Evolutionary conservation across 768 basidiomycete species (phyloP).

Genomic region (Leccinum imitatum): DNA sequence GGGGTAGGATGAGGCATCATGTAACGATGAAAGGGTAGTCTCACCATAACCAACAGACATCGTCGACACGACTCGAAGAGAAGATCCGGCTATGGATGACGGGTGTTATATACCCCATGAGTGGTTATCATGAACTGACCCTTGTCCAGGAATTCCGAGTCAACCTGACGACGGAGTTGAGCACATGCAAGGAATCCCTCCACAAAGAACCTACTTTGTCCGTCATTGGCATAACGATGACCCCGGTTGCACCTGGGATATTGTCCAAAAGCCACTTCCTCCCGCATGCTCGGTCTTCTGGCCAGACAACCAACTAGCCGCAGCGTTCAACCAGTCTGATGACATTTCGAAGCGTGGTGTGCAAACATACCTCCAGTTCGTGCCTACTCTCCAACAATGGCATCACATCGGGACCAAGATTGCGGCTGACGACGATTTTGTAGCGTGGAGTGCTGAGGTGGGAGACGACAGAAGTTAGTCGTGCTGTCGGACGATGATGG

Average conservation of each 20-base stretch:
- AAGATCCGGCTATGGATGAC: constrained; percentile 58
- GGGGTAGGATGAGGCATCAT: not conserved
- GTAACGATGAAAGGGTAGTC: constrained; percentile 13
- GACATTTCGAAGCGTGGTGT: not conserved
- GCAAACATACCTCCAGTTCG: constrained; percentile 51
- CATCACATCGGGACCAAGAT: constrained; percentile 66
- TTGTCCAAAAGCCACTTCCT: constrained; percentile 75
- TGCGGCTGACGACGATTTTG: constrained; percentile 57
- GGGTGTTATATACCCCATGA: constrained; percentile 1
- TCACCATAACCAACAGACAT: constrained; percentile 89
- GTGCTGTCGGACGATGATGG: constrained; percentile 6
- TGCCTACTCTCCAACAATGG: constrained; percentile 46
- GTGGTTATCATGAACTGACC: constrained; percentile 29
- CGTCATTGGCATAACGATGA: constrained; percentile 56
- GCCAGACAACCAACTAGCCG: constrained; percentile 47
- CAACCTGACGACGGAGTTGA: constrained; percentile 45
- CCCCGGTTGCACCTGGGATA: constrained; percentile 60
- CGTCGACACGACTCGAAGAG: constrained; percentile 82
- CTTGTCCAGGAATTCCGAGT: constrained; percentile 55
- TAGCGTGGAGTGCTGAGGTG: constrained; percentile 25
- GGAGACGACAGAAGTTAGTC: constrained; percentile 28
- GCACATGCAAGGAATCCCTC: not conserved
- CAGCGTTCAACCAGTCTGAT: not conserved
- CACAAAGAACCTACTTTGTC: constrained; percentile 57
- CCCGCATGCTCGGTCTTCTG: constrained; percentile 54